These are phyloP conservation scores for Mycena galopus DNA, from an alignment of 768 basidiomycete species.

Conservation along the genomic window DNA sequence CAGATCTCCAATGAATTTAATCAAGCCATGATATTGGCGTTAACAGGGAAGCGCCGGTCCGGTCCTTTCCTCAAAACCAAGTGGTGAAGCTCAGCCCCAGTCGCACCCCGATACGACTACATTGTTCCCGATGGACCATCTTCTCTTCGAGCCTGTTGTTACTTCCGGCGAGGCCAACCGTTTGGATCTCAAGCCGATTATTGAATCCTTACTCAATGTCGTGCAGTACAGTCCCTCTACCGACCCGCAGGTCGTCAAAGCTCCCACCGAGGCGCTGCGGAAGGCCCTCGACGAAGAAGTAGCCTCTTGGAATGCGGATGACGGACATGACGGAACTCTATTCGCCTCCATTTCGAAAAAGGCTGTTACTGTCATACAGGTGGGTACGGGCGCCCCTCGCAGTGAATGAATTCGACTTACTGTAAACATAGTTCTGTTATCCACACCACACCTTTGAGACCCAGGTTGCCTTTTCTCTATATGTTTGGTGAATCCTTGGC, in stretches of 20 bases:
- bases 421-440: constrained; percentile 38
- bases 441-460: constrained; percentile 34
- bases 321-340: neutral
- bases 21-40: too few relatives aligned
- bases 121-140: too few relatives aligned
- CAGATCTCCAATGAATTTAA: too few relatives aligned
- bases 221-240: neutral
- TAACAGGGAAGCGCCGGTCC: too few relatives aligned
- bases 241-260: neutral
- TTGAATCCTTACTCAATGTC: constrained; percentile 5
- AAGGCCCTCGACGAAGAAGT: neutral
- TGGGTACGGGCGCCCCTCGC: neutral
- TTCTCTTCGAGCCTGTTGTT: too few relatives aligned
- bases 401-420: too few relatives aligned
- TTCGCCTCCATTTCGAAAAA: neutral
- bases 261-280: neutral
- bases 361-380: constrained; percentile 2
- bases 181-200: neutral
- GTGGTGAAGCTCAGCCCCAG: too few relatives aligned
- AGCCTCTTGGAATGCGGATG: neutral
- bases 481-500: constrained; percentile 33
- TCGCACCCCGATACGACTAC: too few relatives aligned
- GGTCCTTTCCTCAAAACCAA: too few relatives aligned
- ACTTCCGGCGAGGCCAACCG: too few relatives aligned
- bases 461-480: constrained; percentile 34